A percentile compares a stretch with the other conserved stretches of the same genome.
Conservation (phyloP, 176 grass and related monocot genomes). For the Melocanna baccifera region DNA sequence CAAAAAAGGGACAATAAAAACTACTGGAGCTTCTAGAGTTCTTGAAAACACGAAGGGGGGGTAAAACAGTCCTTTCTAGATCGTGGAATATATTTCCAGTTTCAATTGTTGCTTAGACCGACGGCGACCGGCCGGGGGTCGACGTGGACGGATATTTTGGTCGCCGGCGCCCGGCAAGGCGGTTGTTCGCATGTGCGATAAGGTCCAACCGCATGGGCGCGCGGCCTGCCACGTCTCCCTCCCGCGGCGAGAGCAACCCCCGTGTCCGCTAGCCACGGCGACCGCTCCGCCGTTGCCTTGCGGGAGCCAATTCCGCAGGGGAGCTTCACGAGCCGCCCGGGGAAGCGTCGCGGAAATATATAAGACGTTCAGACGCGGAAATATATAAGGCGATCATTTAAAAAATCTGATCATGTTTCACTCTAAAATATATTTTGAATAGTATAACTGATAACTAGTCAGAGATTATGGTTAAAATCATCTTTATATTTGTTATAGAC, state of each 20-base stretch:
- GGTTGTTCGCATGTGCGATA: background rate
- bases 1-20: background rate
- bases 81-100: background rate
- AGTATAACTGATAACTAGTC: no score
- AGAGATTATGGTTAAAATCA: no score
- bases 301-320: background rate
- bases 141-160: conserved; percentile 1
- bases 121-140: background rate
- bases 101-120: background rate
- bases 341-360: background rate
- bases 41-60: background rate
- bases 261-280: background rate
- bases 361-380: background rate
- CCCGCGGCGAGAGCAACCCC: background rate
- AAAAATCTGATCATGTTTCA: no score
- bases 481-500: no score
- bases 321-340: background rate
- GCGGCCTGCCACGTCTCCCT: background rate
- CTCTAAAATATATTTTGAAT: no score
- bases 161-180: background rate
- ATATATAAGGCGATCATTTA: background rate
- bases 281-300: background rate
- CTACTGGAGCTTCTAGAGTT: background rate
- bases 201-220: background rate
- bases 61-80: background rate